Base-by-base conservation (phyloP, 1,284 basidiomycete species). In the Vanrija sp. region DNA sequence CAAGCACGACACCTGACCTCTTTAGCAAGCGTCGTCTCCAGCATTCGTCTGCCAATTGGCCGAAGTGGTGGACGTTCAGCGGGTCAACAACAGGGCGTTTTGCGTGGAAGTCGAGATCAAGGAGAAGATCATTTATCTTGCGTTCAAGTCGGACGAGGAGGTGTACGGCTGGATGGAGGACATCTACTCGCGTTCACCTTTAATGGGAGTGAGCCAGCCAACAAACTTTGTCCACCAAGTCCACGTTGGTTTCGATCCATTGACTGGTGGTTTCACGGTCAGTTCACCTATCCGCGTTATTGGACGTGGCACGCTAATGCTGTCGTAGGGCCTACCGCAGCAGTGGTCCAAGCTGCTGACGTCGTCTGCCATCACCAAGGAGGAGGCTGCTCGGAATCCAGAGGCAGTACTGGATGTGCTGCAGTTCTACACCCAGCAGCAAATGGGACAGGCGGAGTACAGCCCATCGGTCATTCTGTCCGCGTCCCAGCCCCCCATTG, bases 141-240 rank as follows among this genome's bases (percentile, higher is more conserved):
- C 69, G 41, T 64, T 97, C 63, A 94, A 94, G 78, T 89, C 82
- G 57, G 95, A 98, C 70, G 89, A 95, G 64, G 95, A 98, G 70
- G 82, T 98, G 15, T 98, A 98, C 69, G 85, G 85, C 24, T 98
- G 94, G 94, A 92, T 81, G 78, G 94, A 98, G 69, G 94, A 96
- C 68, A 88, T 98, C 56, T 97, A 98, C 76, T 85, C 84, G 7
- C 84, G 93, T 49, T 91, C 89, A 63, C 92, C 94, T 0, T 80
- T 95, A 45, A 89, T 92, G 85, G 92, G 93, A 37, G 89, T 95
- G 20, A 88, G 87, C 67, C 87, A 88, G 62, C 95, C 95, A 0
- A 97, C 92, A 16, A 94, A 98, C 77, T 98, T 98, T 71, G 91
- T 96, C 1, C 95, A 98, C 78, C 91, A 96, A 73, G 92, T 98